Percentiles rank a stretch among this genome's conserved stretches.
Conservation (phyloP, 768 basidiomycete species). For the Aureoboletus auriporus region DNA sequence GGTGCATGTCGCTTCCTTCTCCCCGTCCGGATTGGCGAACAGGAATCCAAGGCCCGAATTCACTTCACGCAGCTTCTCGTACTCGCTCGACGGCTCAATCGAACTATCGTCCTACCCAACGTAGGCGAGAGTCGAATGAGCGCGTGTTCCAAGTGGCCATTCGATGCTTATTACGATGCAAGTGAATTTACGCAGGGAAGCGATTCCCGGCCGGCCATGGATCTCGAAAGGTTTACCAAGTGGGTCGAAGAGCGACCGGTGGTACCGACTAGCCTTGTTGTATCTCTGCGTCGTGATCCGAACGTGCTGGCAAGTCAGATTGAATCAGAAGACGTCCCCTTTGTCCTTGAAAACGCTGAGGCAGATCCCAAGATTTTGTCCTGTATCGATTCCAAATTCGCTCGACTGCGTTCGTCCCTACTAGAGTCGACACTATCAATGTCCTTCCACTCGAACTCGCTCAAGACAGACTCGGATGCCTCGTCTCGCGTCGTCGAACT, state of each 20-base stretch:
- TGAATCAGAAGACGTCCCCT: not conserved
- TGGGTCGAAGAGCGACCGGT: conserved; percentile 32
- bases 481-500: conserved; percentile 12
- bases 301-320: not conserved
- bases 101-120: conserved; percentile 59
- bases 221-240: conserved; percentile 35
- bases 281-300: conserved; percentile 26
- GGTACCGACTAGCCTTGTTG: conserved; percentile 32
- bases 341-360: not conserved
- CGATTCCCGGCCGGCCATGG: conserved; percentile 20
- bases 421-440: conserved; percentile 7
- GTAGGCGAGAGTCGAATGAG: conserved; percentile 54
- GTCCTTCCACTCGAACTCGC: conserved; percentile 2
- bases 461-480: conserved; percentile 7
- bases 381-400: conserved; percentile 18
- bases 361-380: conserved; percentile 15
- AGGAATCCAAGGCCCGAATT: conserved; percentile 54
- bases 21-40: conserved; percentile 48
- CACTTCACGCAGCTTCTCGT: conserved; percentile 51
- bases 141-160: conserved; percentile 45
- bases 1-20: conserved; percentile 44
- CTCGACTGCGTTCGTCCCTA: conserved; percentile 8
- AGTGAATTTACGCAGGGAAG: conserved; percentile 9
- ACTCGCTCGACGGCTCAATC: conserved; percentile 47
- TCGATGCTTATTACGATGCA: conserved; percentile 48